A percentile compares a stretch with the other conserved stretches of the same genome.
phyloP scores from a whole-genome alignment of 345 rosid genomes.

The Ceriops decandra region DNA sequence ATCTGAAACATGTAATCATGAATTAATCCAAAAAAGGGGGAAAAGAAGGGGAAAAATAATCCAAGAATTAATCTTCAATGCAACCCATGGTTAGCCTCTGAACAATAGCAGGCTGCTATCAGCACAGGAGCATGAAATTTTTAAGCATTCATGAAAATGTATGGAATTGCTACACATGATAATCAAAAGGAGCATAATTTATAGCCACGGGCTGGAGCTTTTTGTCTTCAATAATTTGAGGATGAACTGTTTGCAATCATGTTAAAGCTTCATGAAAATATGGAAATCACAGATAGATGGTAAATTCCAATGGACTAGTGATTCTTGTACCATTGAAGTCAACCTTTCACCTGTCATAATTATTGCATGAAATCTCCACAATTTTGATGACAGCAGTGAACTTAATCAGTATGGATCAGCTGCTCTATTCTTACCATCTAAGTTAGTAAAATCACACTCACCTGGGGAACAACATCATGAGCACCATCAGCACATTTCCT shows the following conservation, averaged over 20 bases:
- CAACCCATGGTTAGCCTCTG: neutral
- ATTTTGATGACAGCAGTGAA: neutral
- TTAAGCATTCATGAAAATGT: neutral
- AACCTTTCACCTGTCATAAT: too few relatives aligned
- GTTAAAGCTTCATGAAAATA: neutral
- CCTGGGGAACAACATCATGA: conserved; percentile 67
- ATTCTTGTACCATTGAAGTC: too few relatives aligned
- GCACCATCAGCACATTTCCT: conserved; percentile 45
- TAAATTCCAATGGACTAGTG: too few relatives aligned
- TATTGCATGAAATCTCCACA: too few relatives aligned
- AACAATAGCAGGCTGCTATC: too few relatives aligned
- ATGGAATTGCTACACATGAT: neutral
- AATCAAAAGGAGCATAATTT: neutral
- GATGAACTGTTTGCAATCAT: neutral
- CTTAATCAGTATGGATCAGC: neutral
- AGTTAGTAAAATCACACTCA: conserved; percentile 21
- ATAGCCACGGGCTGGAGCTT: neutral
- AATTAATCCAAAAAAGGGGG: conserved; percentile 8
- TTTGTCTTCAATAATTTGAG: neutral
- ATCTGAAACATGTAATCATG: conserved; percentile 40
- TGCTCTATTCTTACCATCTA: neutral
- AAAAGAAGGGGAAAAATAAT: neutral
- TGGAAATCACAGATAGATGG: neutral
- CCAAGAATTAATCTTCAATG: neutral
- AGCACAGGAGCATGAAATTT: neutral